phyloP scores from a whole-genome alignment of 352 stramenopile genomes.

The Pythium monospermum region DNA sequence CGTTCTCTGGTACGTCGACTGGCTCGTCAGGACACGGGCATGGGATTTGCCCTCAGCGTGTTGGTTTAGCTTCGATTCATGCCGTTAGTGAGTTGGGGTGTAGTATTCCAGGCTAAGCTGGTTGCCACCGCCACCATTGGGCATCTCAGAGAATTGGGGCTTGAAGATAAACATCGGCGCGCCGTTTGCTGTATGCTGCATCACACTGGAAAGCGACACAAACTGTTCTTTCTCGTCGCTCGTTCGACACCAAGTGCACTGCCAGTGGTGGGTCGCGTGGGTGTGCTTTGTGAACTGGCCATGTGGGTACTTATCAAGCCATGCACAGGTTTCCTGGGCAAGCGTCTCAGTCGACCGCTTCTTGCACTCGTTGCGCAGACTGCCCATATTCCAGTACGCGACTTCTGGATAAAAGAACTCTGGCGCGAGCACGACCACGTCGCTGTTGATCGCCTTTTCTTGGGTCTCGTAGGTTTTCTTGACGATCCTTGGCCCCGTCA shows the following conservation, averaged over 20 bases:
- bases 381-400: slow-evolving; percentile 41
- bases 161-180: slow-evolving; percentile 6
- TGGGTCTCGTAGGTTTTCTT: slow-evolving; percentile 33
- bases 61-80: too few species aligned
- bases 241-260: slow-evolving; percentile 56
- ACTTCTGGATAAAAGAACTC: slow-evolving; percentile 57
- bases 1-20: too few species aligned
- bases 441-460: not conserved
- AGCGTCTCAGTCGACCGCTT: slow-evolving; percentile 12
- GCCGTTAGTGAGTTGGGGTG: too few species aligned
- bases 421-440: slow-evolving; percentile 27
- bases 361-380: slow-evolving; percentile 27
- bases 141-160: not conserved
- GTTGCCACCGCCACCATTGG: not conserved
- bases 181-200: slow-evolving; percentile 6
- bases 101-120: not conserved
- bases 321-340: slow-evolving; percentile 29
- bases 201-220: slow-evolving; percentile 22
- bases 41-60: too few species aligned
- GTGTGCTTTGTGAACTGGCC: slow-evolving; percentile 44
- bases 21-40: too few species aligned
- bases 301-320: slow-evolving; percentile 32
- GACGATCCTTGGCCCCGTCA: slow-evolving; percentile 47
- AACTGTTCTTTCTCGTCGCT: slow-evolving; percentile 29
- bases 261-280: slow-evolving; percentile 45